These are phyloP conservation scores for Parmelia sp. DNA, from an alignment of 495 filamentous ascomycete species.

Conservation along the genomic window DNA sequence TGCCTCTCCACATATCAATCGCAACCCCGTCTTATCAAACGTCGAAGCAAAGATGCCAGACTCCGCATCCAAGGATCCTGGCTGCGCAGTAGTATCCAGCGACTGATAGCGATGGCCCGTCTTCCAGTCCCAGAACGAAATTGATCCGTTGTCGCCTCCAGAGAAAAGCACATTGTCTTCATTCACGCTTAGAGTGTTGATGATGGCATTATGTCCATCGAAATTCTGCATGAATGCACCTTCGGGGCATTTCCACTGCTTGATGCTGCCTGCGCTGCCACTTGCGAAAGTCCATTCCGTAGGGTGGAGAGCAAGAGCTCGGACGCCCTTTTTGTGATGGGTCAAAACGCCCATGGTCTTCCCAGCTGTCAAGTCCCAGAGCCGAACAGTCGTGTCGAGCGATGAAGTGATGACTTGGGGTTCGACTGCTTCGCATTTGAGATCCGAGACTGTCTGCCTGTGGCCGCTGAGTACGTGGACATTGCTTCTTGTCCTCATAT, in stretches of 20 bases:
- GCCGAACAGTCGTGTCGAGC: conserved; percentile 81
- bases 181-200: conserved; percentile 91
- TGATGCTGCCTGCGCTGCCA: conserved; percentile 87
- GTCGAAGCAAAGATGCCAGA: conserved; percentile 87
- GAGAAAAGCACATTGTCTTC: conserved; percentile 93
- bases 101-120: conserved; percentile 85
- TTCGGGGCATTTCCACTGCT: conserved; percentile 99
- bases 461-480: conserved; percentile 91
- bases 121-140: conserved; percentile 99
- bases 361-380: conserved; percentile 95
- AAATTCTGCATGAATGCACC: conserved; percentile 99
- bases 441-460: conserved; percentile 76
- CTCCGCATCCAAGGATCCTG: conserved; percentile 89
- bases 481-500: conserved; percentile 94
- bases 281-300: conserved; percentile 95
- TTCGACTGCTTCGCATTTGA: conserved; percentile 90
- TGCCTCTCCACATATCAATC: conserved; percentile 88
- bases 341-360: conserved; percentile 95
- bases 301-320: conserved; percentile 78
- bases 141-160: conserved; percentile 91
- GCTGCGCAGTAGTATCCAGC: conserved; percentile 85
- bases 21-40: conserved; percentile 81
- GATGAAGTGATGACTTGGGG: conserved; percentile 91
- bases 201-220: conserved; percentile 90
- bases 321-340: conserved; percentile 96